Percentiles rank a stretch among this genome's conserved stretches.
phyloP scores from a whole-genome alignment of 352 stramenopile species.

The Globisporangium yorkense region DNA sequence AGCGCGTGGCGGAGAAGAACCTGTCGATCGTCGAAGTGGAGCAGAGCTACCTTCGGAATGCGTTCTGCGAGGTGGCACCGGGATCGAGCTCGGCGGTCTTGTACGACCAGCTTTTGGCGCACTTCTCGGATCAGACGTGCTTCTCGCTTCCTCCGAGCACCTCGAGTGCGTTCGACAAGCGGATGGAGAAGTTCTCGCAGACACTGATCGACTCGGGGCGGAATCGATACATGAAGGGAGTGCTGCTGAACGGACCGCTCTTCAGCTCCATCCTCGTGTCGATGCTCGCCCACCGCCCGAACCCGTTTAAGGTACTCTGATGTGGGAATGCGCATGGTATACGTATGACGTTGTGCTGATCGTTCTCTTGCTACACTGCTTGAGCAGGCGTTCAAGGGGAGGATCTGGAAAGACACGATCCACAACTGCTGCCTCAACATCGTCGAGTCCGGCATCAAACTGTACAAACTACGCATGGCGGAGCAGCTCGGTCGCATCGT shows the following conservation, averaged over 20 bases:
- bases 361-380: neutral
- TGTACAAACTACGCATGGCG: constrained; percentile 75
- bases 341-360: too few relatives aligned
- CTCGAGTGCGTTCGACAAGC: constrained; percentile 44
- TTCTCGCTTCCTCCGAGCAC: constrained; percentile 38
- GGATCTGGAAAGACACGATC: constrained; percentile 74
- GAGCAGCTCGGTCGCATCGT: constrained; percentile 61
- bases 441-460: constrained; percentile 69
- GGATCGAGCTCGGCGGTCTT: constrained; percentile 18
- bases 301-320: constrained; percentile 49
- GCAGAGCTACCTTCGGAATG: constrained; percentile 50
- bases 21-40: constrained; percentile 53
- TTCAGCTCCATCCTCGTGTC: constrained; percentile 67
- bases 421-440: constrained; percentile 80
- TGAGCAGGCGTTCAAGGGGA: constrained; percentile 47
- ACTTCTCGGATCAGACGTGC: constrained; percentile 54
- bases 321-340: too few relatives aligned
- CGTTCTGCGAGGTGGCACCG: constrained; percentile 26
- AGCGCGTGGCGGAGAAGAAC: constrained; percentile 44
- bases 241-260: constrained; percentile 67
- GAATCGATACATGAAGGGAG: constrained; percentile 61
- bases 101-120: constrained; percentile 34
- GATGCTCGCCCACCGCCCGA: constrained; percentile 62
- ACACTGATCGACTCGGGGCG: constrained; percentile 51
- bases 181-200: constrained; percentile 54